These are phyloP conservation scores for Wickerhamiella allomyrinae DNA, from an alignment of 805 yeast genomes.

Conservation along the genomic window DNA sequence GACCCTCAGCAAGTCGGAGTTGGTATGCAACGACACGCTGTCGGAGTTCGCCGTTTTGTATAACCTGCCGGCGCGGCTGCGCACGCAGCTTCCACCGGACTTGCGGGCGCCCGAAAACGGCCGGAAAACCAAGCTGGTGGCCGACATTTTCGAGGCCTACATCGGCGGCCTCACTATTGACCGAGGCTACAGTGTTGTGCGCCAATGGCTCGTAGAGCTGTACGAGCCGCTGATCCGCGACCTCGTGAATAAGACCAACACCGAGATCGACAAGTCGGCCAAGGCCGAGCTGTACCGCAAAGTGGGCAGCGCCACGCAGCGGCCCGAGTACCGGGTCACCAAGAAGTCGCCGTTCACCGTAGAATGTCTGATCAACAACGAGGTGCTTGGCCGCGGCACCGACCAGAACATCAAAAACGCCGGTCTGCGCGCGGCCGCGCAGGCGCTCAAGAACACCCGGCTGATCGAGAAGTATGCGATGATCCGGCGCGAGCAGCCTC, in stretches of 20 bases:
- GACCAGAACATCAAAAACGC: constrained; percentile 65
- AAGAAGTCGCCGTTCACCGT: constrained; percentile 42
- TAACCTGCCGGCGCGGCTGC: constrained; percentile 41
- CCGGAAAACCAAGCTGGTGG: constrained; percentile 42
- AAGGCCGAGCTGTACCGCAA: constrained; percentile 56
- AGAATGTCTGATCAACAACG: constrained; percentile 49
- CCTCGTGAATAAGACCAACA: constrained; percentile 21
- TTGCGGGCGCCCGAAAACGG: constrained; percentile 12
- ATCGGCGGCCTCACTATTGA: constrained; percentile 55
- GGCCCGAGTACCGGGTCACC: constrained; percentile 42
- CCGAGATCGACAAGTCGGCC: constrained; percentile 44
- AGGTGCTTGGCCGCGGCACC: constrained; percentile 53
- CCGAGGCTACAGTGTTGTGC: constrained; percentile 18
- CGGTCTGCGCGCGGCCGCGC: constrained; percentile 73
- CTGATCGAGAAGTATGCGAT: constrained; percentile 50
- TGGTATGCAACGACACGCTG: constrained; percentile 62
- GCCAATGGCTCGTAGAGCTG: constrained; percentile 24
- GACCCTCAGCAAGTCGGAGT: constrained; percentile 49
- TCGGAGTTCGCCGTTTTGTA: constrained; percentile 57
- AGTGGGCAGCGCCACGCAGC: constrained; percentile 59
- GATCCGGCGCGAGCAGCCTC: constrained; percentile 30
- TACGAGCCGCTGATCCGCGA: constrained; percentile 24
- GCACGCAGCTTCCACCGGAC: constrained; percentile 20
- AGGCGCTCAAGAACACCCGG: constrained; percentile 46
- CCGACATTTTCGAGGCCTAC: constrained; percentile 90